A percentile compares a stretch with the other conserved stretches of the same genome.
Evolutionary conservation across 225 moss, liverwort and hornwort species (phyloP).

Genomic region (Marchantia paleacea): DNA sequence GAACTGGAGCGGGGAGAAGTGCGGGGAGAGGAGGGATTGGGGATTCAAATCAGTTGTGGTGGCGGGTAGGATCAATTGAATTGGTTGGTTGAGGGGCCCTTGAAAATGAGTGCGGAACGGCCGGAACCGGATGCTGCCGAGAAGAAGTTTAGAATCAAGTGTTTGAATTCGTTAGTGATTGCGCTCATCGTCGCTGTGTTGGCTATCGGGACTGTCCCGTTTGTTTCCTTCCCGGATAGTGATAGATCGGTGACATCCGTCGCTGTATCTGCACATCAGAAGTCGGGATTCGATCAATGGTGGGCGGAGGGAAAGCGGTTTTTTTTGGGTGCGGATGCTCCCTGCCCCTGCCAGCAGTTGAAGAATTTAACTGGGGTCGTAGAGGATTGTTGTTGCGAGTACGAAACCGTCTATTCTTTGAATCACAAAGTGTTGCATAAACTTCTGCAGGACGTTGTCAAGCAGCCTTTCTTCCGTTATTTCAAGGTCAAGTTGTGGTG

Average conservation of each 20-base stretch:
- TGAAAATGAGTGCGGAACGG: constrained; percentile 30
- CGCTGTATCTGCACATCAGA: constrained; percentile 1
- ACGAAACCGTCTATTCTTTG: constrained; percentile 69
- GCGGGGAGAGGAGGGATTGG: neutral
- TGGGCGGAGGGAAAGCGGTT: constrained; percentile 39
- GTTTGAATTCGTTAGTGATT: constrained; percentile 25
- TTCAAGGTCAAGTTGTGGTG: constrained; percentile 95
- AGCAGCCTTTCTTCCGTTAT: constrained; percentile 83
- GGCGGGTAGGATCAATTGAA: neutral
- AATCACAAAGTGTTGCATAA: constrained; percentile 68
- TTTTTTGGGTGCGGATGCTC: constrained; percentile 31
- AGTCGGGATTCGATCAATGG: constrained; percentile 38
- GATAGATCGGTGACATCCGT: constrained; percentile 15
- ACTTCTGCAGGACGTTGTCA: constrained; percentile 58
- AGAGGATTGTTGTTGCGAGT: constrained; percentile 96
- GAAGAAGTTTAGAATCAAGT: constrained; percentile 19
- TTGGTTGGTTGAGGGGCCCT: neutral
- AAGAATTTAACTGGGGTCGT: constrained; percentile 73
- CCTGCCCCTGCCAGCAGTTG: constrained; percentile 45
- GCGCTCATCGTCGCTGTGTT: constrained; percentile 31
- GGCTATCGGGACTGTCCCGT: constrained; percentile 39
- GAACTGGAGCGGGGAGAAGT: neutral
- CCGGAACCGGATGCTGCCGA: constrained; percentile 3
- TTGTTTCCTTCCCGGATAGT: constrained; percentile 35
- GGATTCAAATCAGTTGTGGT: neutral